Base-by-base conservation (phyloP, 1,284 basidiomycete genomes). In the Porodaedalea pini region DNA sequence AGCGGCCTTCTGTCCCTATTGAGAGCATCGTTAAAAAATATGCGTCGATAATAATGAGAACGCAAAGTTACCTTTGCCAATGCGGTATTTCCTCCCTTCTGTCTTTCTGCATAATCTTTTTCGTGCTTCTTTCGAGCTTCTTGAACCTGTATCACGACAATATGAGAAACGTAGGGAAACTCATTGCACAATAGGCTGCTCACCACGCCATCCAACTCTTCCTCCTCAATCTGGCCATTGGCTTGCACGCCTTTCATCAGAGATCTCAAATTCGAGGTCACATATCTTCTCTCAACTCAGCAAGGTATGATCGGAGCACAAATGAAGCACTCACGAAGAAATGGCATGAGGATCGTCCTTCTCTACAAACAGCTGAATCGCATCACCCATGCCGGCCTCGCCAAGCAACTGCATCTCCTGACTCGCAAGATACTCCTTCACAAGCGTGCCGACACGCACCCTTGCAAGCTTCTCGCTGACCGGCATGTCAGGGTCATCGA, bases 291-390 rank as follows among this genome's bases (percentile, higher is more conserved):
- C 23, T 32, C 49, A 31, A 41, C 51, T 7, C 1, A 57, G 55
- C n/a, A 53, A 52, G 15, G 17, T 40, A 45, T 23, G 27, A 17
- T 8, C 23, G 13, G 32, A 31, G n/a, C n/a, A 45, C 45, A 29
- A 36, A 13, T 27, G 17, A 54, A 31, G 27, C 4, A 82, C 86
- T 64, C 62, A 95, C 94, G 77, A 81, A 61, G 87, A 84, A 67
- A 98, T 94, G 3, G 94, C 90, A 74, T 94, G 90, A 43, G 83
- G 85, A 71, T 95, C 93, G 65, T 96, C 94, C 77, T 98, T 98
- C 70, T 96, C 94, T 57, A 98, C 93, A 72, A 92, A 97, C 67
- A 86, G 80, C 75, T 92, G 88, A 57, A 98, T 93, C 5, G 94
- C 94, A 68, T 93, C 88, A 45, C 88, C 87, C 86, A 98, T 90